Percentiles rank a stretch among this genome's conserved stretches.
Evolutionary conservation across 768 basidiomycete genomes (phyloP).

Genomic region (Tricholoma bakamatsutake): DNA sequence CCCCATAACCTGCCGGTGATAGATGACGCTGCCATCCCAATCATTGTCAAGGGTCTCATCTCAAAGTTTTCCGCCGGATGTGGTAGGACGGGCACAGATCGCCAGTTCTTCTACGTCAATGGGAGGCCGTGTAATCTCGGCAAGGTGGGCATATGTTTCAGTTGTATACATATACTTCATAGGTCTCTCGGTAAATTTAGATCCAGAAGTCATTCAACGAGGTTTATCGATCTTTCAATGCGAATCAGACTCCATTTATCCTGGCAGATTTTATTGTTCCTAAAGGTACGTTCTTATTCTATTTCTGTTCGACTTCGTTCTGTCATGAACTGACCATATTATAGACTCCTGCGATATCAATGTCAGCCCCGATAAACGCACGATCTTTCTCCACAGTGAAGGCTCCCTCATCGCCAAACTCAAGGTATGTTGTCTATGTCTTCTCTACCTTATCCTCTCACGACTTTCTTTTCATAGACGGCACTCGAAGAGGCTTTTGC

Average conservation of each 20-base stretch:
- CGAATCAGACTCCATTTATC: constrained; percentile 71
- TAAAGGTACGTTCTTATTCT: constrained; percentile 44
- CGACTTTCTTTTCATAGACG: constrained; percentile 33
- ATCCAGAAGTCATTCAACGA: constrained; percentile 90
- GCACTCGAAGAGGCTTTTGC: constrained; percentile 67
- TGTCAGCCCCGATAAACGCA: constrained; percentile 95
- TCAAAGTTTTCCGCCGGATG: constrained; percentile 75
- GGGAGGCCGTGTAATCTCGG: constrained; percentile 78
- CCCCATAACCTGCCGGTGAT: neutral
- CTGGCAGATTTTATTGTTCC: constrained; percentile 82
- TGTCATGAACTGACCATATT: neutral
- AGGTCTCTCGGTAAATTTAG: constrained; percentile 28
- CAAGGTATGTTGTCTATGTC: constrained; percentile 49
- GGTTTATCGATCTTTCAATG: constrained; percentile 77
- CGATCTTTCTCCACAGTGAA: constrained; percentile 88
- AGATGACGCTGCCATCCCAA: constrained; percentile 26
- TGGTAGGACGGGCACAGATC: constrained; percentile 73
- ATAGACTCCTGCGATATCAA: constrained; percentile 86
- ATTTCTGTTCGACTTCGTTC: neutral
- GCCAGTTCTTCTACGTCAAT: constrained; percentile 93
- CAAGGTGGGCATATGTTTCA: constrained; percentile 42
- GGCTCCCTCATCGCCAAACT: constrained; percentile 69
- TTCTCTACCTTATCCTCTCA: neutral
- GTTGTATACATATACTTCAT: neutral
- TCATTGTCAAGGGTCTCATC: constrained; percentile 70